A percentile compares a stretch with the other conserved stretches of the same genome.
phyloP scores from a whole-genome alignment of 768 basidiomycete genomes.

The Suillus luteus region DNA sequence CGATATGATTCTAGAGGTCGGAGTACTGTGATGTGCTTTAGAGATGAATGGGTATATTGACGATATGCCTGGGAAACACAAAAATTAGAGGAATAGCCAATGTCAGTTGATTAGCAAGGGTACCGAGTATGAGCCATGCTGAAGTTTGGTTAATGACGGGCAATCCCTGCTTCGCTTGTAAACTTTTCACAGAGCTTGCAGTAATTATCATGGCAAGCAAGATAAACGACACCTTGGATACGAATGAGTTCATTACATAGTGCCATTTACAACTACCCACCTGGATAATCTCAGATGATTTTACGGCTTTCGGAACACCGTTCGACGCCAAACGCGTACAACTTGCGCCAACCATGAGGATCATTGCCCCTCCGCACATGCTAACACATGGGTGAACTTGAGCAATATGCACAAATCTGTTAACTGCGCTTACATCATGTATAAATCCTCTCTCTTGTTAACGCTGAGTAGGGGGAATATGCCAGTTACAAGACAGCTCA shows the following conservation, averaged over 20 bases:
- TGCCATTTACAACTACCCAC: slow-evolving; percentile 17
- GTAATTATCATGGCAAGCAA: slow-evolving; percentile 54
- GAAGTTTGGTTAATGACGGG: slow-evolving; percentile 57
- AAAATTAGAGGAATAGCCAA: background rate
- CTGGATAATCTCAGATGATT: slow-evolving; percentile 22
- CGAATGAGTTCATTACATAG: background rate
- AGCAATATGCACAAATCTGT: slow-evolving; percentile 10
- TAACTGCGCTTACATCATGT: slow-evolving; percentile 52
- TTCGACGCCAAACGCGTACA: slow-evolving; percentile 16
- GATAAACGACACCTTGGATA: slow-evolving; percentile 46
- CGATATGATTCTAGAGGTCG: slow-evolving; percentile 53
- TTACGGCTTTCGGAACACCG: slow-evolving; percentile 3
- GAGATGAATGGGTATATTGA: slow-evolving; percentile 53
- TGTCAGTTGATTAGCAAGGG: slow-evolving; percentile 20
- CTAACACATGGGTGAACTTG: slow-evolving; percentile 33
- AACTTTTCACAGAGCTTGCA: slow-evolving; percentile 53
- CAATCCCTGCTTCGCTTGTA: slow-evolving; percentile 69
- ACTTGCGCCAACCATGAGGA: slow-evolving; percentile 40
- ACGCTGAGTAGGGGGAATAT: slow-evolving; percentile 75
- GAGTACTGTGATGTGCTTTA: slow-evolving; percentile 36
- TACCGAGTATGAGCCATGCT: slow-evolving; percentile 71
- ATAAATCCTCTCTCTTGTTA: slow-evolving; percentile 65
- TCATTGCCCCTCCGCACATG: slow-evolving; percentile 47
- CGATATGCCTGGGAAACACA: slow-evolving; percentile 33
- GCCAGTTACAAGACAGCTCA: slow-evolving; percentile 53